These are phyloP conservation scores for Ricinus communis DNA, from an alignment of 345 rosid genomes.

Conservation along the genomic window DNA sequence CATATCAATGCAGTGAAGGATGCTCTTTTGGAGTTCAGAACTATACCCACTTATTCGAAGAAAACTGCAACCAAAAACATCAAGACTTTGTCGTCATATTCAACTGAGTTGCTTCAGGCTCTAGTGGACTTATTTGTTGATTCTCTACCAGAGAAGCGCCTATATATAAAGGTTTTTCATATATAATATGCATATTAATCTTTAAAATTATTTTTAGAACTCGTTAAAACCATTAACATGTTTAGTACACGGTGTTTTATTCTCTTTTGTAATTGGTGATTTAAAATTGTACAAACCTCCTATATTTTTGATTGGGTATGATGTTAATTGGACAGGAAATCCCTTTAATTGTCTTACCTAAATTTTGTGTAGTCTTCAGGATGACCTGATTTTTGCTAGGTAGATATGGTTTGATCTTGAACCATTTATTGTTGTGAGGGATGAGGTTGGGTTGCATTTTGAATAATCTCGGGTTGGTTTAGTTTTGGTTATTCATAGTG, in stretches of 20 bases:
- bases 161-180: conserved; percentile 61
- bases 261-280: not conserved
- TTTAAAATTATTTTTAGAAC: not conserved
- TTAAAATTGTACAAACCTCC: not conserved
- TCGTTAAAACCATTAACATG: not conserved
- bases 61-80: conserved; percentile 70
- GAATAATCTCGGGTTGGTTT: not conserved
- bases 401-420: not conserved
- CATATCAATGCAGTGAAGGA: conserved; percentile 28
- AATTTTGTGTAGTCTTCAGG: not conserved
- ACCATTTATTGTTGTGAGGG: not conserved
- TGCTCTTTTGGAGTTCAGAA: conserved; percentile 36
- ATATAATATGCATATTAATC: not conserved
- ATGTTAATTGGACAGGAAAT: not conserved
- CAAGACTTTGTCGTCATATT: conserved; percentile 61
- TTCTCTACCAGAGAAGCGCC: conserved; percentile 46
- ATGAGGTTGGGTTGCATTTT: not conserved
- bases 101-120: conserved; percentile 68
- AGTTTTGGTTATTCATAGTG: not conserved
- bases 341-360: not conserved
- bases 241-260: not conserved
- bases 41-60: conserved; percentile 46
- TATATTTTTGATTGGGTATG: not conserved
- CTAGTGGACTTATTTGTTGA: conserved; percentile 52
- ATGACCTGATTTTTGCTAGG: not conserved